These are phyloP conservation scores for Hypholoma sublateritium DNA, from an alignment of 768 basidiomycete species.

Conservation along the genomic window DNA sequence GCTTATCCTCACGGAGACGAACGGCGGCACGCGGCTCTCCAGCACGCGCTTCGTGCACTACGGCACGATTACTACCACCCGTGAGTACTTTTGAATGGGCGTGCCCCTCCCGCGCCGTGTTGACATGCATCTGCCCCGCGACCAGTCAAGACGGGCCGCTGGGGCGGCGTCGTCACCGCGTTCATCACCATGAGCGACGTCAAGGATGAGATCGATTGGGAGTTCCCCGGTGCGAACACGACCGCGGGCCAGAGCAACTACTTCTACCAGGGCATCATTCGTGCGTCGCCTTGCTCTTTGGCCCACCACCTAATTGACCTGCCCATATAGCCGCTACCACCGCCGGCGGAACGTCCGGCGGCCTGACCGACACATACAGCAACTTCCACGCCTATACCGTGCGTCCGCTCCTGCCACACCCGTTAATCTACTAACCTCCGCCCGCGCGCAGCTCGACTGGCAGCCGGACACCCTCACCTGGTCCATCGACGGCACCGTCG, in stretches of 20 bases:
- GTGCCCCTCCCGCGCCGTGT: background rate
- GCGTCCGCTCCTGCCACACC: constrained; percentile 24
- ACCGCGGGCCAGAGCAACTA: constrained; percentile 75
- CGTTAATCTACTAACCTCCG: background rate
- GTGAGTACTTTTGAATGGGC: constrained; percentile 36
- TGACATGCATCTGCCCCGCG: background rate
- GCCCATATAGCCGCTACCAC: constrained; percentile 36
- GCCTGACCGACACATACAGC: constrained; percentile 59
- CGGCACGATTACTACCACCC: constrained; percentile 65
- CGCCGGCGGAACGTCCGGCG: constrained; percentile 47
- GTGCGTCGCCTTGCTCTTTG: constrained; percentile 37
- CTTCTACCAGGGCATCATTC: constrained; percentile 75
- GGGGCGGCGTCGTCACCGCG: constrained; percentile 81
- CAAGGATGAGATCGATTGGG: constrained; percentile 89
- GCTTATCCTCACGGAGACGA: constrained; percentile 63
- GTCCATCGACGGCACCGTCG: constrained; percentile 66
- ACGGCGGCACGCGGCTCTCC: constrained; percentile 77
- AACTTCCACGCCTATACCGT: constrained; percentile 81
- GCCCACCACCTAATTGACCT: background rate
- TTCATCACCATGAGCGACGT: constrained; percentile 84
- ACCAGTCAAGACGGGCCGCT: constrained; percentile 75
- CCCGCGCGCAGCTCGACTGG: constrained; percentile 72
- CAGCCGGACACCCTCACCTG: constrained; percentile 65
- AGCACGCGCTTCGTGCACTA: constrained; percentile 84
- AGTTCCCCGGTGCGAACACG: constrained; percentile 67